Percentiles rank a stretch among this genome's conserved stretches.
phyloP scores from a whole-genome alignment of 2,329 filamentous ascomycete species.

The Didymellaceae sp. region DNA sequence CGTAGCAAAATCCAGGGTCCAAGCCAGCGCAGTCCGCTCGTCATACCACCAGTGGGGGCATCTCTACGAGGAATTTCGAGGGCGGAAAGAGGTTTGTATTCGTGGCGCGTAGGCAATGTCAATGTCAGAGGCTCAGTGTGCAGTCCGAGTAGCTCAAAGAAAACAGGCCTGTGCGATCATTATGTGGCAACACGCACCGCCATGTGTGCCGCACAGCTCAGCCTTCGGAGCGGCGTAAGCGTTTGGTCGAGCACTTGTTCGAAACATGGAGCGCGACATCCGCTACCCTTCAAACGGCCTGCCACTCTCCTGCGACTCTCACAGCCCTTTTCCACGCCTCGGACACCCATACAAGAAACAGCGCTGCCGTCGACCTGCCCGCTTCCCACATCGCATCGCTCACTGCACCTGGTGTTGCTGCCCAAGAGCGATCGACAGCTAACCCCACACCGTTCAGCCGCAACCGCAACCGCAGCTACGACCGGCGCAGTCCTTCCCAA shows the following conservation, averaged over 20 bases:
- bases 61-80: too few relatives aligned
- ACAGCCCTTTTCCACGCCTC: too few relatives aligned
- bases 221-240: conserved; percentile 28
- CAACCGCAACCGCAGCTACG: not conserved
- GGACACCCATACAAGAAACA: too few relatives aligned
- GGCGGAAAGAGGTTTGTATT: too few relatives aligned
- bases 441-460: conserved; percentile 23
- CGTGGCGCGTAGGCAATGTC: too few relatives aligned
- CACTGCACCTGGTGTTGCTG: conserved; percentile 8
- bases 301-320: conserved; percentile 15
- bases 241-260: conserved; percentile 28
- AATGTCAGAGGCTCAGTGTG: not conserved
- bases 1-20: conserved; percentile 36
- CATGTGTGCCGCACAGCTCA: conserved; percentile 19
- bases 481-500: not conserved
- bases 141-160: too few relatives aligned
- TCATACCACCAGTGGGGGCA: too few relatives aligned
- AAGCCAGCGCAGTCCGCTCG: not conserved
- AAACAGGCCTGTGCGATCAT: too few relatives aligned
- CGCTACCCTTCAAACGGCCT: conserved; percentile 28
- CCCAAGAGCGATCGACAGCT: conserved; percentile 17
- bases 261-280: conserved; percentile 33
- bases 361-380: not conserved
- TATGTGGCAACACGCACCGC: too few relatives aligned
- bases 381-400: too few relatives aligned